These are phyloP conservation scores for Anaeromyces robustus DNA, from an alignment of 192 early-diverging fungal species.

Conservation along the genomic window DNA sequence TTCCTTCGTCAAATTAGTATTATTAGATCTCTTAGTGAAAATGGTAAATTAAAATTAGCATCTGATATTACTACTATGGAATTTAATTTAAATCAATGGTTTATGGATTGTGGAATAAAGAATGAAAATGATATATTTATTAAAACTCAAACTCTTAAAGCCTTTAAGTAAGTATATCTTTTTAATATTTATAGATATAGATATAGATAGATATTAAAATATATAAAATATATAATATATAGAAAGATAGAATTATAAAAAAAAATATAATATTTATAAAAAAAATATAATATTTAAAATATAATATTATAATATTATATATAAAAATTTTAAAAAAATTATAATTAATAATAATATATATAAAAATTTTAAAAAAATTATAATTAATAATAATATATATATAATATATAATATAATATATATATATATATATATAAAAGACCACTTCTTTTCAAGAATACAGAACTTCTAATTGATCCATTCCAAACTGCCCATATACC, in stretches of 20 bases:
- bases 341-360: no score
- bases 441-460: slow-evolving; percentile 47
- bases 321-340: no score
- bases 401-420: background rate
- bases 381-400: background rate
- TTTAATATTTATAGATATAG: no score
- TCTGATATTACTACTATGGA: slow-evolving; percentile 59
- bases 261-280: no score
- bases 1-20: slow-evolving; percentile 53
- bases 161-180: slow-evolving; percentile 25
- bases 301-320: no score
- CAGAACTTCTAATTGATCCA: slow-evolving; percentile 24
- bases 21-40: slow-evolving; percentile 38
- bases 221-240: no score
- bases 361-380: no score
- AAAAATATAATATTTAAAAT: no score
- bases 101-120: slow-evolving; percentile 33
- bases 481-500: slow-evolving; percentile 31
- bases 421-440: slow-evolving; percentile 8
- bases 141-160: slow-evolving; percentile 34
- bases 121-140: slow-evolving; percentile 36
- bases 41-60: slow-evolving; percentile 47
- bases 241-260: no score
- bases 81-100: slow-evolving; percentile 44
- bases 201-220: no score